A percentile compares a stretch with the other conserved stretches of the same genome.
phyloP scores from a whole-genome alignment of 179 eudicot species.

The Camellia oleifera region DNA sequence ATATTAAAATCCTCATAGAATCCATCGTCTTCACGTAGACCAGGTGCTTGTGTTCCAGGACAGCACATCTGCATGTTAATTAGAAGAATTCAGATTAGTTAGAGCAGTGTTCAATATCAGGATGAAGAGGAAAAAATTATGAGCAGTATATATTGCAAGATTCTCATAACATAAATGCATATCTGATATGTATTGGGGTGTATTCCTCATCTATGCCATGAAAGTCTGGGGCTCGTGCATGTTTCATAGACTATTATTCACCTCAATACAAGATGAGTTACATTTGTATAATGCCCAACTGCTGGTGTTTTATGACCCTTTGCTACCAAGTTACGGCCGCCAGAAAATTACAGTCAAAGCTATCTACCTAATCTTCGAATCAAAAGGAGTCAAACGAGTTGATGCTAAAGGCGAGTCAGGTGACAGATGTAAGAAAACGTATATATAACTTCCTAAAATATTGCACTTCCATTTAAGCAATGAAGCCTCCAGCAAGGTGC shows the following conservation, averaged over 20 bases:
- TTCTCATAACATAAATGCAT: no score
- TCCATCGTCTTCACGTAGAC: constrained; percentile 42
- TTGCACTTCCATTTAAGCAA: neutral
- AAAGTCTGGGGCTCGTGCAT: no score
- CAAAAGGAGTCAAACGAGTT: neutral
- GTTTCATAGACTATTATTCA: no score
- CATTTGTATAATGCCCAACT: no score
- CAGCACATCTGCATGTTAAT: constrained; percentile 38
- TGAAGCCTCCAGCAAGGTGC: neutral
- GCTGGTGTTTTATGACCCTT: no score
- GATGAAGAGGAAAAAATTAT: neutral
- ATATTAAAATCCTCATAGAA: constrained; percentile 61
- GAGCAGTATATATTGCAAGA: no score
- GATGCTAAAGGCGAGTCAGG: neutral
- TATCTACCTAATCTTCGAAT: neutral
- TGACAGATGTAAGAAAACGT: neutral
- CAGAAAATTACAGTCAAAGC: no score
- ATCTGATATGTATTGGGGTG: no score
- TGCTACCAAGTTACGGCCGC: no score
- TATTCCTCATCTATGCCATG: no score
- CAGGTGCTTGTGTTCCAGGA: constrained; percentile 44
- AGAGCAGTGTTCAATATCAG: neutral
- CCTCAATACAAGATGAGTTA: no score
- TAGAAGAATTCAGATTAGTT: neutral
- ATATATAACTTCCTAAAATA: neutral